These are phyloP conservation scores for Aspergillus piperis DNA, from an alignment of 2,329 filamentous ascomycete genomes.

Conservation along the genomic window DNA sequence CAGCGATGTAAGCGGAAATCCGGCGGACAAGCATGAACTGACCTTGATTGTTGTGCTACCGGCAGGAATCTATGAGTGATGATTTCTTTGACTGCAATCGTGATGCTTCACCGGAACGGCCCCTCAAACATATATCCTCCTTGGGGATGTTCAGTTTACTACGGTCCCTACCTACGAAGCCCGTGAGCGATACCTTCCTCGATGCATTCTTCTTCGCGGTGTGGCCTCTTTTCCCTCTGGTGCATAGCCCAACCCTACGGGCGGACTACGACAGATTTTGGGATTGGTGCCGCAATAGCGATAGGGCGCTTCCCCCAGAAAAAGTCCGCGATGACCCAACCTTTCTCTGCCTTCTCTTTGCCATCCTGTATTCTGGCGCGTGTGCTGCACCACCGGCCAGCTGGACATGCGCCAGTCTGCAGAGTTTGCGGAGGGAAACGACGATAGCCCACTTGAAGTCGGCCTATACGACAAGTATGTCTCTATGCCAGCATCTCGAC, in stretches of 20 bases:
- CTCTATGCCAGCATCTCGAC: background rate
- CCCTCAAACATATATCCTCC: background rate
- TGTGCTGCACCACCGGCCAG: background rate
- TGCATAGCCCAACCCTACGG: background rate
- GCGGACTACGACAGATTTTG: background rate
- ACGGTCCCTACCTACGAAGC: background rate
- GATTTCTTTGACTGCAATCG: background rate
- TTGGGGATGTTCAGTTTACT: background rate
- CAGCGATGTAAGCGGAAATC: no score
- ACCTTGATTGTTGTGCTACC: background rate
- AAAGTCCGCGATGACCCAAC: background rate
- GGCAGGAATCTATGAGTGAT: background rate
- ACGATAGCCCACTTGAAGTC: background rate
- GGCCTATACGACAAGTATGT: background rate
- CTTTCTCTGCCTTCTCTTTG: background rate
- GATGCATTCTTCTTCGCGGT: background rate
- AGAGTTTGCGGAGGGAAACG: background rate
- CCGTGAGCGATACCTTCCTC: background rate
- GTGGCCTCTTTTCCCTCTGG: background rate
- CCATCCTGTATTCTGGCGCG: background rate
- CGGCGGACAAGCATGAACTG: background rate
- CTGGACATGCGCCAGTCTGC: background rate
- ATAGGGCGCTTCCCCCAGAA: background rate
- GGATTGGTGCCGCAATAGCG: background rate
- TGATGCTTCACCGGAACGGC: background rate